phyloP scores from a whole-genome alignment of 1,139 yeast genomes.

The Pichia sp. region DNA sequence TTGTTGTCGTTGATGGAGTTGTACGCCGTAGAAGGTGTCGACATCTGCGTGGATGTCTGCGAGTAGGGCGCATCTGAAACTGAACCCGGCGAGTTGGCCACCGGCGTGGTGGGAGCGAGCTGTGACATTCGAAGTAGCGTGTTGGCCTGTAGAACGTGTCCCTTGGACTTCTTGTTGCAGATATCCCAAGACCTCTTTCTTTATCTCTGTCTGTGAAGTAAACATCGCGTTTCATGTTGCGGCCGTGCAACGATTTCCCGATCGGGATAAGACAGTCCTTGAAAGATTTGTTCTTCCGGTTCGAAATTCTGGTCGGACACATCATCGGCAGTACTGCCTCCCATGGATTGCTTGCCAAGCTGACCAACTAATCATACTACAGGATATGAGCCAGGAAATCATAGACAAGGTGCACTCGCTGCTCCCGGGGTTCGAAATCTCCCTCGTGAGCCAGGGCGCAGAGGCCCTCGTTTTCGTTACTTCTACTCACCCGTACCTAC shows the following conservation, averaged over 20 bases:
- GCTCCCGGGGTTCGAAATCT: constrained; percentile 47
- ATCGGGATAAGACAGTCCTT: neutral
- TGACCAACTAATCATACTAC: neutral
- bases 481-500: constrained; percentile 62
- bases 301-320: neutral
- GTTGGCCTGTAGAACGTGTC: too few relatives aligned
- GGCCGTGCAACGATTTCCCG: neutral
- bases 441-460: constrained; percentile 85
- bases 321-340: neutral
- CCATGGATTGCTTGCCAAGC: neutral
- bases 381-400: constrained; percentile 44
- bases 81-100: neutral
- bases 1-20: neutral
- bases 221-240: constrained; percentile 3
- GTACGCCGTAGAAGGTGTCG: neutral
- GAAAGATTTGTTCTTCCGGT: neutral
- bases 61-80: neutral
- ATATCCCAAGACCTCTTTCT: too few relatives aligned
- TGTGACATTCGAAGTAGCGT: too few relatives aligned
- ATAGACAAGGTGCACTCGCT: constrained; percentile 40
- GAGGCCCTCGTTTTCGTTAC: constrained; percentile 81
- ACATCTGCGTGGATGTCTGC: neutral
- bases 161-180: too few relatives aligned
- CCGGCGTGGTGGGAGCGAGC: neutral
- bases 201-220: neutral